phyloP scores from a whole-genome alignment of 2,329 filamentous ascomycete genomes.

The Metarhizium album region DNA sequence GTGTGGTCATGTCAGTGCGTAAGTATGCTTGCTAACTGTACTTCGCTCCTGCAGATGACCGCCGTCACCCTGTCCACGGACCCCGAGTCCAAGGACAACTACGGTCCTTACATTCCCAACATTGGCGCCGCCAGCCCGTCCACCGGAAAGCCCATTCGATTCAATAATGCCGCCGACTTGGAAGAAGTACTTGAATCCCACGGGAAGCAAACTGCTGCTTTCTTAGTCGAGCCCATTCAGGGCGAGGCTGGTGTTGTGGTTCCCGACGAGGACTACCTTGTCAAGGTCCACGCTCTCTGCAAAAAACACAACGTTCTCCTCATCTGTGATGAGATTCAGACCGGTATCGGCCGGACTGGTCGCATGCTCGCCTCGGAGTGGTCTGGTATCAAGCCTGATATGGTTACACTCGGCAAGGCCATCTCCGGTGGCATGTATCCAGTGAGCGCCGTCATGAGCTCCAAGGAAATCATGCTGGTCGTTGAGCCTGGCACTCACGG shows the following conservation, averaged over 20 bases:
- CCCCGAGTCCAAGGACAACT: slow-evolving; percentile 91
- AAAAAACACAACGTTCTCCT: slow-evolving; percentile 91
- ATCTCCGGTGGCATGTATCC: slow-evolving; percentile 98
- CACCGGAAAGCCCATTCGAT: slow-evolving; percentile 67
- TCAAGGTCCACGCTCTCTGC: slow-evolving; percentile 71
- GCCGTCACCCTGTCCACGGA: slow-evolving; percentile 94
- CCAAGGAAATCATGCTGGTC: slow-evolving; percentile 88
- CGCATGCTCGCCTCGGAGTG: slow-evolving; percentile 91
- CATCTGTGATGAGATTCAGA: slow-evolving; percentile 98
- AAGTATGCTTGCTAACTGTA: not conserved
- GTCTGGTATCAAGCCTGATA: slow-evolving; percentile 88
- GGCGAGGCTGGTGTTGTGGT: slow-evolving; percentile 96
- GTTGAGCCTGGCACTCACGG: slow-evolving; percentile 95
- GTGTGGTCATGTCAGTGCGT: not conserved
- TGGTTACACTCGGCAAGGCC: slow-evolving; percentile 91
- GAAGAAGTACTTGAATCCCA: slow-evolving; percentile 69
- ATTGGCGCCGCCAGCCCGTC: slow-evolving; percentile 68
- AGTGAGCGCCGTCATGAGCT: slow-evolving; percentile 84
- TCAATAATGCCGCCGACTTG: slow-evolving; percentile 75
- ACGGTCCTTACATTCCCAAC: slow-evolving; percentile 87
- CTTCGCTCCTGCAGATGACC: slow-evolving; percentile 53
- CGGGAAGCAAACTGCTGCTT: slow-evolving; percentile 77
- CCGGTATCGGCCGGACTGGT: slow-evolving; percentile 89
- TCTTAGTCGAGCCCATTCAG: slow-evolving; percentile 94
- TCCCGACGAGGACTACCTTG: slow-evolving; percentile 79